These are phyloP conservation scores for Gossypium bickii DNA, from an alignment of 345 rosid genomes.

Conservation along the genomic window DNA sequence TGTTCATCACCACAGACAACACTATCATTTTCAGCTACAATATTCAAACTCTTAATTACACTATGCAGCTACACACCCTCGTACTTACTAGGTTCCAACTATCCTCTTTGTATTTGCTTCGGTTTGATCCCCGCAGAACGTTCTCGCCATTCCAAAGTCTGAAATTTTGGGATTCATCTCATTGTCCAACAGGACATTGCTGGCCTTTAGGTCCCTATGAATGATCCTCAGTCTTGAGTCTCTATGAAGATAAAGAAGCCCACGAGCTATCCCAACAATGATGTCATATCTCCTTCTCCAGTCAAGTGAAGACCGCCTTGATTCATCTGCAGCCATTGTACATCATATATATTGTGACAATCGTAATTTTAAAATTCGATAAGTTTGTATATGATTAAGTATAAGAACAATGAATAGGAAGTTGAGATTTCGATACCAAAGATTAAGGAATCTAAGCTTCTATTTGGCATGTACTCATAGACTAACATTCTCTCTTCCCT, in stretches of 20 bases:
- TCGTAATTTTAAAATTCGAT: conserved; percentile 34
- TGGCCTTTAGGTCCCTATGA: conserved; percentile 31
- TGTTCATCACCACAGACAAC: conserved; percentile 1
- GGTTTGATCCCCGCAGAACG: conserved; percentile 19
- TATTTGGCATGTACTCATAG: conserved; percentile 22
- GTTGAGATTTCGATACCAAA: conserved; percentile 20
- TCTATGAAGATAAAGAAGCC: conserved; percentile 34
- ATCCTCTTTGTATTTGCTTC: conserved; percentile 25
- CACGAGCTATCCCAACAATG: conserved; percentile 32
- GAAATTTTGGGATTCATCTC: conserved; percentile 39
- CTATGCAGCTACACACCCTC: not conserved
- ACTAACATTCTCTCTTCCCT: conserved; percentile 32
- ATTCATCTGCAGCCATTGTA: conserved; percentile 11
- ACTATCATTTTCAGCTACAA: not conserved
- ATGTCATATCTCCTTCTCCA: conserved; percentile 25
- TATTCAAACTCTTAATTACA: not conserved
- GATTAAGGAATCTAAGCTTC: conserved; percentile 31
- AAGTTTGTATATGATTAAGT: not conserved
- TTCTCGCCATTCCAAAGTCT: conserved; percentile 36
- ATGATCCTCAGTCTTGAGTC: conserved; percentile 34
- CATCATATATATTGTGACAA: not conserved
- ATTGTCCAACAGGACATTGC: conserved; percentile 27
- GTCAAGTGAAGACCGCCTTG: conserved; percentile 15
- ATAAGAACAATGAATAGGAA: not conserved
- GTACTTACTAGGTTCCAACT: conserved; percentile 33